Conservation (phyloP, 2,329 filamentous ascomycete genomes). For the Aspergillus sp. region DNA sequence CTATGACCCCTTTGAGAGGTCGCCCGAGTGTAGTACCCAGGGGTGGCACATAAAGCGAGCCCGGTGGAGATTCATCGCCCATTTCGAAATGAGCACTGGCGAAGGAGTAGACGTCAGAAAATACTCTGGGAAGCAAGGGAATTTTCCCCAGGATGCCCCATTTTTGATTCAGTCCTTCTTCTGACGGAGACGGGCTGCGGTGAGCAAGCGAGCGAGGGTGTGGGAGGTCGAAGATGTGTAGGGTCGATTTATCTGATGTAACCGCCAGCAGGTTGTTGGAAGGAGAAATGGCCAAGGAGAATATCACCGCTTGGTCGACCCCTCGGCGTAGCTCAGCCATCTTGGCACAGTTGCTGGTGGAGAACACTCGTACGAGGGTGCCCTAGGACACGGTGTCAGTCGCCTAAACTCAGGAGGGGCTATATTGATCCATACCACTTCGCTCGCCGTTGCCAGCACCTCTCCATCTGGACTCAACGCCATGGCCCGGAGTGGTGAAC, state of each 20-base stretch:
- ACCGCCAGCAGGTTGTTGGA: conserved; percentile 77
- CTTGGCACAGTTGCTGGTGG: conserved; percentile 74
- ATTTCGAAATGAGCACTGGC: conserved; percentile 78
- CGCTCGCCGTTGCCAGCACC: conserved; percentile 83
- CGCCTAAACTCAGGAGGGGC: conserved; percentile 6
- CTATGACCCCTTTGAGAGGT: conserved; percentile 78
- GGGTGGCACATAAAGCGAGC: conserved; percentile 46
- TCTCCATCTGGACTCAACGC: conserved; percentile 77
- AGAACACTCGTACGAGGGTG: conserved; percentile 83
- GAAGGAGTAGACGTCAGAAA: conserved; percentile 88
- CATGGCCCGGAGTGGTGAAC: conserved; percentile 73
- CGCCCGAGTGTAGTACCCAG: conserved; percentile 54
- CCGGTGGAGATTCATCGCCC: conserved; percentile 64
- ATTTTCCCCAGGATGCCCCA: conserved; percentile 84
- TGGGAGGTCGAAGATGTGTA: conserved; percentile 89
- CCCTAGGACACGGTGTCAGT: conserved; percentile 52
- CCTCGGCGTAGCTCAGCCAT: conserved; percentile 84
- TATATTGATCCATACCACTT: conserved; percentile 54
- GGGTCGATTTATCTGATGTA: conserved; percentile 92
- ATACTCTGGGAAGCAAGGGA: conserved; percentile 79
- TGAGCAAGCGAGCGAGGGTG: conserved; percentile 34
- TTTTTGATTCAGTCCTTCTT: conserved; percentile 63
- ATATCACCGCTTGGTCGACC: conserved; percentile 83
- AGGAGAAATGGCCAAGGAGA: conserved; percentile 83
- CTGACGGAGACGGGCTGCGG: conserved; percentile 35